Conservation (phyloP, 345 rosid species). For the Jatropha curcas region DNA sequence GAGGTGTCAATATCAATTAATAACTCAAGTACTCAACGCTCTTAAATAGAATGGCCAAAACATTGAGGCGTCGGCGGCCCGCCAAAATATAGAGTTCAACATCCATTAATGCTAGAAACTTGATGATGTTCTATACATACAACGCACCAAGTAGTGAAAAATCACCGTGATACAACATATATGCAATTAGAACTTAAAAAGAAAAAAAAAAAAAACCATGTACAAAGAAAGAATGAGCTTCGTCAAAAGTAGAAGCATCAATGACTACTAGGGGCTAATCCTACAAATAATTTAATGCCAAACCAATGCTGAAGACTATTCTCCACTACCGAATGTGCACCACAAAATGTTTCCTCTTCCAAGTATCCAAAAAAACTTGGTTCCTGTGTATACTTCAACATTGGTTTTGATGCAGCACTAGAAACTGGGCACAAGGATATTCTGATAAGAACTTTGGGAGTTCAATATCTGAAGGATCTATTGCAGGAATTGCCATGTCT, state of each 20-base stretch:
- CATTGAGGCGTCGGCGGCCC: no score
- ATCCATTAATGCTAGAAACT: no score
- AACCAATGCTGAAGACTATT: background rate
- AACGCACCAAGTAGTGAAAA: background rate
- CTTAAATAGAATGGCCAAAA: background rate
- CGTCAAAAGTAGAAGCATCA: slow-evolving; percentile 29
- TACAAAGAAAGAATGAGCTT: slow-evolving; percentile 29
- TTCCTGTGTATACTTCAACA: background rate
- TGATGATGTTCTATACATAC: slow-evolving; percentile 20
- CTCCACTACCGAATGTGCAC: slow-evolving; percentile 11
- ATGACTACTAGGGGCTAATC: background rate
- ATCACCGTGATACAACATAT: slow-evolving; percentile 18
- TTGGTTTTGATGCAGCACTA: slow-evolving; percentile 31
- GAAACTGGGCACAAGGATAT: slow-evolving; percentile 65
- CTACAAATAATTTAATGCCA: slow-evolving; percentile 16
- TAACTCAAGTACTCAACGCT: background rate
- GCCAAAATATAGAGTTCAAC: no score
- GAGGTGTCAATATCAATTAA: background rate
- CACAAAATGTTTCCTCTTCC: background rate
- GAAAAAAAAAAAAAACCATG: background rate
- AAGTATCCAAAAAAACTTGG: background rate
- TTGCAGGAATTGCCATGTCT: slow-evolving; percentile 81
- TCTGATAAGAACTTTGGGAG: slow-evolving; percentile 60
- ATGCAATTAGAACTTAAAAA: no score
- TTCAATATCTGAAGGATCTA: slow-evolving; percentile 69